Evolutionary conservation across 2,329 filamentous ascomycete genomes (phyloP).

Genomic region (Alternaria arborescens): DNA sequence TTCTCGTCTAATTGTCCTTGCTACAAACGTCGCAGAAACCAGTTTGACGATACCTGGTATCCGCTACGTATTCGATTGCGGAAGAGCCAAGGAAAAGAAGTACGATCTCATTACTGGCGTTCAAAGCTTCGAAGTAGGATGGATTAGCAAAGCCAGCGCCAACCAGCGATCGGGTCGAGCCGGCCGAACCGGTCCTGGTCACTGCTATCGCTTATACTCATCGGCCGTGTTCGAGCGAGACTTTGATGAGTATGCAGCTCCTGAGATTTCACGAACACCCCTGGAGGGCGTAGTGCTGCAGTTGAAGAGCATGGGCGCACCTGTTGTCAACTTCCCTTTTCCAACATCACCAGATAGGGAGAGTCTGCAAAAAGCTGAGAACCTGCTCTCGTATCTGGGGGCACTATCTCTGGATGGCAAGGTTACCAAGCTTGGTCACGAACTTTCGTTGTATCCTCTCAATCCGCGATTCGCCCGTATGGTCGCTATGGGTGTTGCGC

Average conservation of each 20-base stretch:
- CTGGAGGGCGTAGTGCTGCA: conserved; percentile 90
- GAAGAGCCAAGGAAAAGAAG: conserved; percentile 88
- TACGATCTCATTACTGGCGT: conserved; percentile 90
- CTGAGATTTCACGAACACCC: conserved; percentile 88
- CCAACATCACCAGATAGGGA: conserved; percentile 84
- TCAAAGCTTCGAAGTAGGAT: conserved; percentile 92
- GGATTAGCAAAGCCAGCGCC: conserved; percentile 97
- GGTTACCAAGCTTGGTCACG: conserved; percentile 79
- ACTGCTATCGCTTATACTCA: conserved; percentile 94
- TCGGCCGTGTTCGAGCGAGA: conserved; percentile 93
- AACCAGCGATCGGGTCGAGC: conserved; percentile 92
- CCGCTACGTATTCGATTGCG: conserved; percentile 94
- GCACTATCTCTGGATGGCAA: conserved; percentile 76
- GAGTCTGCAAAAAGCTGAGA: conserved; percentile 83
- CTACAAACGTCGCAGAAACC: conserved; percentile 97
- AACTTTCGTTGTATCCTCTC: conserved; percentile 88
- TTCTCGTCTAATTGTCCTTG: conserved; percentile 84
- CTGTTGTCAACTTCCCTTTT: conserved; percentile 94
- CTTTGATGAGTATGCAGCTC: conserved; percentile 84
- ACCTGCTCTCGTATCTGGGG: conserved; percentile 83
- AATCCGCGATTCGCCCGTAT: conserved; percentile 92
- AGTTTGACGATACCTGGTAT: conserved; percentile 96
- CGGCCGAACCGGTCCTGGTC: conserved; percentile 91
- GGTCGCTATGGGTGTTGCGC: conserved; percentile 83
- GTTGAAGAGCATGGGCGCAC: conserved; percentile 92